Conservation (phyloP, 805 yeast genomes). For the Starmerella apis region DNA sequence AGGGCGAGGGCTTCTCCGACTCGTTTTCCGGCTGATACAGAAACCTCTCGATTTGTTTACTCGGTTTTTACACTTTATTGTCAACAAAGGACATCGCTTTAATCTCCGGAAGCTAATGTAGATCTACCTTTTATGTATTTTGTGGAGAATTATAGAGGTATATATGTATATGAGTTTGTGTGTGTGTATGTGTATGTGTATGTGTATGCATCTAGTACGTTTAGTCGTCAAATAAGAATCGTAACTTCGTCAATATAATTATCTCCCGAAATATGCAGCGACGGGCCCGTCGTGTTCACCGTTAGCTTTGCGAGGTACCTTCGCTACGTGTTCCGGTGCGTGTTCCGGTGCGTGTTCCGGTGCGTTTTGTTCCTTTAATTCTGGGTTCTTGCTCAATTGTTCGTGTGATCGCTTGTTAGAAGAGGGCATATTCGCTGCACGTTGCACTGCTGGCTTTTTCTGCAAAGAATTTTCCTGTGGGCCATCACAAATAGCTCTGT, state of each 20-base stretch:
- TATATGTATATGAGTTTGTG: too few relatives aligned
- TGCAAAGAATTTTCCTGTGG: background rate
- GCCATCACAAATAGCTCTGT: background rate
- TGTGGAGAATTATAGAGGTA: too few relatives aligned
- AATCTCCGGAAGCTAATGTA: too few relatives aligned
- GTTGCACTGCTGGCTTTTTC: background rate
- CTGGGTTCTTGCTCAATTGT: too few relatives aligned
- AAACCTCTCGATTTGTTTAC: too few relatives aligned
- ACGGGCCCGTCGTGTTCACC: constrained; percentile 7
- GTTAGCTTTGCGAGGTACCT: background rate
- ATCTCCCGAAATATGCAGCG: constrained; percentile 1
- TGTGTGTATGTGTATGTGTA: background rate
- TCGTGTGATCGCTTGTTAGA: too few relatives aligned
- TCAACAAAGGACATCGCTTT: too few relatives aligned
- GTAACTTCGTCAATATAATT: background rate
- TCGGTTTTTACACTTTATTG: too few relatives aligned
- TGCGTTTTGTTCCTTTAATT: too few relatives aligned
- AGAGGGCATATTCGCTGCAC: too few relatives aligned
- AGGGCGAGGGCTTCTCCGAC: background rate
- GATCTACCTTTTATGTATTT: too few relatives aligned
- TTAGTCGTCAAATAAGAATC: background rate
- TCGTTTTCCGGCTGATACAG: too few relatives aligned
- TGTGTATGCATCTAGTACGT: background rate
- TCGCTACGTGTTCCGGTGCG: background rate
- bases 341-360: background rate